Evolutionary conservation across 352 stramenopile genomes (phyloP), one percentile per base, ranked within the genome.

Genomic region (Phytophthora syringae): DNA sequence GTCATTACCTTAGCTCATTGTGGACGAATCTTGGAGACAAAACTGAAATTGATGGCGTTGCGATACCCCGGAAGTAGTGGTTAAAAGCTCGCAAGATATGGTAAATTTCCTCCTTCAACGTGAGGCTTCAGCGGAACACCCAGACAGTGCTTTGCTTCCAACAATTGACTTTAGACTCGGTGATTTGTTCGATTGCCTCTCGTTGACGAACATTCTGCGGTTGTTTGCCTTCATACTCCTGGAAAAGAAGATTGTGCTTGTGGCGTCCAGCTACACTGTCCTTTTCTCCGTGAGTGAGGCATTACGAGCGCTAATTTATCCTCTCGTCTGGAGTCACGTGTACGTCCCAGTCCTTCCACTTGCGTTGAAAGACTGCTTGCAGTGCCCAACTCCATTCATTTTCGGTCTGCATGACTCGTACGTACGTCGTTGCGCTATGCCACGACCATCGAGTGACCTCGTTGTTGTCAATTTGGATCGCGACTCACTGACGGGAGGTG

Each of bases 331-430:
- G 88, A 86, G 80, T 61, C 88, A 95, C 67, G 67, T 93, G 20
- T 96, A 90, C 58, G 84, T 85, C 0, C 88, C 84, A 0, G 70
- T 95, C 18, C 55, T 95, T 1, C 86, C 88, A 1, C 44, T 84
- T 12, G 56, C 67, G 1, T 77, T 94, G 40, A 79, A 87, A 63
- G 82, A 72, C 2, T 92, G 79, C 43, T 60, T 94, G 4, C 82
- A 92, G 43, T 94, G 84, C 57, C 86, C 86, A 39, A 92, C 84
- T 2, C 84, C 84, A 7, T 94, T 91, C 55, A 80, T 94, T 42
- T 92, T 94, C 37, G 86, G 86, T 1, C 55, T 94, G 2, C 86
- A 93, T 59, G 74, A 76, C 7, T 82, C 74, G 21, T 93, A 88
- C 32, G 74, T 77, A 11, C 77, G 75, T 27, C 52, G 69, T 12